These are phyloP conservation scores for Eimeria acervulina DNA, from an alignment of 169 alveolate genomes.

Conservation along the genomic window DNA sequence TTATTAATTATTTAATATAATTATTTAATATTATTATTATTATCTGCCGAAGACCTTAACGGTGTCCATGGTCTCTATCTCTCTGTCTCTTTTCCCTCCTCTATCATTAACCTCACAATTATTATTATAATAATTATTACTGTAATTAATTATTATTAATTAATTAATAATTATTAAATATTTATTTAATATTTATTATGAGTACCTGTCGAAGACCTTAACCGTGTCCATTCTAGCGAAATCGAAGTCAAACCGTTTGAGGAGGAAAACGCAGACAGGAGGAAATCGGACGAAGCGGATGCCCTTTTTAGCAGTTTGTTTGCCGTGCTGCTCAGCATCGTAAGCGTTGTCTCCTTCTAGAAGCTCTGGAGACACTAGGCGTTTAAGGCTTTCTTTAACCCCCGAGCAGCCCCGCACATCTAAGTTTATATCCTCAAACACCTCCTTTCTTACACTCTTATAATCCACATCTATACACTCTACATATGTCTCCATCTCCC, in stretches of 20 bases:
- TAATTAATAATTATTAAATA: too few relatives aligned
- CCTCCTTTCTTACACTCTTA: slow-evolving; percentile 92
- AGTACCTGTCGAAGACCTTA: slow-evolving; percentile 73
- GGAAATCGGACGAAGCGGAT: slow-evolving; percentile 96
- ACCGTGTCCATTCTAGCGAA: slow-evolving; percentile 89
- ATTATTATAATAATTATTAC: too few relatives aligned
- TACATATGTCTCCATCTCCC: slow-evolving; percentile 97
- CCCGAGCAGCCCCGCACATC: slow-evolving; percentile 96
- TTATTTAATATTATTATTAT: too few relatives aligned
- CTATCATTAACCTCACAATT: too few relatives aligned
- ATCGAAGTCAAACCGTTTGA: slow-evolving; percentile 95
- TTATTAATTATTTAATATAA: too few relatives aligned
- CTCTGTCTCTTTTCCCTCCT: too few relatives aligned
- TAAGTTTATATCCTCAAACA: slow-evolving; percentile 93
- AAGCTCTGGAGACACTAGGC: slow-evolving; percentile 96
- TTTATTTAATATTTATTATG: too few relatives aligned
- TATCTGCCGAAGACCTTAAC: too few relatives aligned
- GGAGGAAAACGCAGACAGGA: slow-evolving; percentile 95
- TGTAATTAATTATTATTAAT: too few relatives aligned
- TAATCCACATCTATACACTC: slow-evolving; percentile 96
- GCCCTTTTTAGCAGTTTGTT: slow-evolving; percentile 93
- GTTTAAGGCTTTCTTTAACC: slow-evolving; percentile 95
- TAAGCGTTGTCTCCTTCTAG: slow-evolving; percentile 97
- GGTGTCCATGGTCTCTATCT: too few relatives aligned
- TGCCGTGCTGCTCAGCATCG: slow-evolving; percentile 96